Conservation (phyloP, 2,329 filamentous ascomycete species). For the Colletotrichum sojae region DNA sequence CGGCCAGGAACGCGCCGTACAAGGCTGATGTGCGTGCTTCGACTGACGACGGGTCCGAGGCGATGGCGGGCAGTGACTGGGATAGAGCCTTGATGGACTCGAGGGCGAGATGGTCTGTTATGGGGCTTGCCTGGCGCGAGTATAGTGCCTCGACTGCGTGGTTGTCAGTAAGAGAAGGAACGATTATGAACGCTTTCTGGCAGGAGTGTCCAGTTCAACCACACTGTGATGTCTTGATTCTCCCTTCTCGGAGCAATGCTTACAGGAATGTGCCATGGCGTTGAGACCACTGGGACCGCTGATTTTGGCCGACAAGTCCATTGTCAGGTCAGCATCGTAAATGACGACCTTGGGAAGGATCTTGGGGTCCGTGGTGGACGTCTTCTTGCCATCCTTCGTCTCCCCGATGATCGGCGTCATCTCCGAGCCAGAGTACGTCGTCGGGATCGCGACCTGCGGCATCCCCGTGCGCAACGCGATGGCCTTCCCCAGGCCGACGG, state of each 20-base stretch:
- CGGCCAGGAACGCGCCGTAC: slow-evolving; percentile 39
- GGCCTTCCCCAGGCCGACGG: slow-evolving; percentile 71
- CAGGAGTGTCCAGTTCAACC: too few species aligned
- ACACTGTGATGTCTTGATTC: too few species aligned
- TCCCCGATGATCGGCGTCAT: slow-evolving; percentile 63
- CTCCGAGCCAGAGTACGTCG: slow-evolving; percentile 72
- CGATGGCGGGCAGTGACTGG: slow-evolving; percentile 65
- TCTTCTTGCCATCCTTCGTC: slow-evolving; percentile 41
- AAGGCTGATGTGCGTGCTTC: slow-evolving; percentile 56
- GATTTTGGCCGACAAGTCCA: slow-evolving; percentile 37
- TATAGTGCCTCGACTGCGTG: slow-evolving; percentile 37
- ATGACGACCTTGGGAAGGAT: slow-evolving; percentile 40
- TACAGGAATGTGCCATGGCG: slow-evolving; percentile 40
- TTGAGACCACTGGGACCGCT: slow-evolving; percentile 38
- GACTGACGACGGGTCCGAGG: slow-evolving; percentile 58
- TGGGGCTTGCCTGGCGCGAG: slow-evolving; percentile 34
- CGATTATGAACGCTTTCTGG: too few species aligned
- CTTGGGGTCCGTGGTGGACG: slow-evolving; percentile 32
- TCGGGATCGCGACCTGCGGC: slow-evolving; percentile 72
- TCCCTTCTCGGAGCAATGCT: background rate
- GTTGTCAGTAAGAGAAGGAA: too few species aligned
- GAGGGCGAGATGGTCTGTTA: slow-evolving; percentile 33
- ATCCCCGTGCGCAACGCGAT: slow-evolving; percentile 66
- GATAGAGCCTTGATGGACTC: slow-evolving; percentile 40
- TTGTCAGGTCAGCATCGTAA: slow-evolving; percentile 38